Base-by-base conservation (phyloP, 306 rosid genomes). In the Citrullus mucosospermus region DNA sequence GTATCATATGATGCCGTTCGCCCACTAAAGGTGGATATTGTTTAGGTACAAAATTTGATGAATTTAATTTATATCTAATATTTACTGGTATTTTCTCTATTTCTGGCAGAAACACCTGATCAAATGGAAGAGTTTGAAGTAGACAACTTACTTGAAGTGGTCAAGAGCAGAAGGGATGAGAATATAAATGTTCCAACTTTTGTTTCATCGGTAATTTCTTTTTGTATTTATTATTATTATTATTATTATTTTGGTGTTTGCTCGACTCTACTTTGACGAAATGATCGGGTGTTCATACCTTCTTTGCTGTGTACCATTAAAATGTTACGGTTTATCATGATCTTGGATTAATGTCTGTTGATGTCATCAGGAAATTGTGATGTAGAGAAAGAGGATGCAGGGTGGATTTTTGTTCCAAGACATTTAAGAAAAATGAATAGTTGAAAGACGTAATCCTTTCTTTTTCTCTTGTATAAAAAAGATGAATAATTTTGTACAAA, bases 121-220 rank as follows among this genome's bases (percentile, higher is more conserved):
- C 80, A 85, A 39, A 41, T 59, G 13, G 91, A 91, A 81, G 98
- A 92, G 81, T 83, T 84, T 61, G 93, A 92, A 56, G 79, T 87
- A 30, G 96, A 92, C 78, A 81, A 44, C 84, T 86, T 86, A 36
- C 51, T 86, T 17, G 88, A 86, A 82, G 88, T 79, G 48, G 73
- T 95, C 81, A 81, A 86, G 83, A 78, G 59, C 84, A 84, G 81
- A 83, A 91, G 69, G 87, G 88, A 89, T 78, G 82, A 81, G 70
- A 82, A 61, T 74, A 69, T 55, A 50, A 56, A 82, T 17, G 43
- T 20, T 50, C 96, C 98, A 28, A 84, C 91, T 57, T 90, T 56
- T 80, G 78, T 85, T 79, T 81, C 92, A 36, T 91, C 96, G 60
- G 99, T 92, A 91, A 92, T 48, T 65, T 78, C 2, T 18, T 18